Evolutionary conservation across 768 basidiomycete species (phyloP).

Genomic region (Gymnopilus dilepis): DNA sequence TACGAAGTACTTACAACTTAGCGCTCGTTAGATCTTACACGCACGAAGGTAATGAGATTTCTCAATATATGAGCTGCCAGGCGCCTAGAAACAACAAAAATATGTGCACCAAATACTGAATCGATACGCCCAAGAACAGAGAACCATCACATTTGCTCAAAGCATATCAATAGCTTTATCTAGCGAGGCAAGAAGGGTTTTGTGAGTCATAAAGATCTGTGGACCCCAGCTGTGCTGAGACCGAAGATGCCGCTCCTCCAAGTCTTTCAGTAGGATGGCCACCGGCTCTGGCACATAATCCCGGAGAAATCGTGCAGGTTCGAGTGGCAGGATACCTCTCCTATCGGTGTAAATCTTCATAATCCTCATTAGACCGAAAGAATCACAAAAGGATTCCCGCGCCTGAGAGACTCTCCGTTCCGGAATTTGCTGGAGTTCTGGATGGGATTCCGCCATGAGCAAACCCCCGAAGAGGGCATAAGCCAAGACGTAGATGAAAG

Average conservation of each 20-base stretch:
- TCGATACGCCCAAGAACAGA: no score
- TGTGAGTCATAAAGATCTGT: background rate
- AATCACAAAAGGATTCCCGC: background rate
- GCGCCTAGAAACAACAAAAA: no score
- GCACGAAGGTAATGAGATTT: no score
- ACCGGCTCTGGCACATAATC: background rate
- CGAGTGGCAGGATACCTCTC: no score
- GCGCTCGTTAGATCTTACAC: no score
- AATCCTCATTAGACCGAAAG: background rate
- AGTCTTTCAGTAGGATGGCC: background rate
- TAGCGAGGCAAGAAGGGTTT: background rate
- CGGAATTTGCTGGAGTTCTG: background rate
- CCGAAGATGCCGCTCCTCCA: no score
- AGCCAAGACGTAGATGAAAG: background rate
- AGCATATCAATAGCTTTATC: background rate
- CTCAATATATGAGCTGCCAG: no score
- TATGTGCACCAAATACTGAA: no score
- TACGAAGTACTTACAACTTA: no score
- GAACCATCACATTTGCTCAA: background rate
- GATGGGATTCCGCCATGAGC: background rate
- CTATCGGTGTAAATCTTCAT: background rate
- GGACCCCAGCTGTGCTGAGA: no score
- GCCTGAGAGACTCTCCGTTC: background rate
- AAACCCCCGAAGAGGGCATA: background rate
- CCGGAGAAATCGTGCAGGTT: background rate